Evolutionary conservation across 352 stramenopile genomes (phyloP).

Genomic region (Globisporangium iwayamae): DNA sequence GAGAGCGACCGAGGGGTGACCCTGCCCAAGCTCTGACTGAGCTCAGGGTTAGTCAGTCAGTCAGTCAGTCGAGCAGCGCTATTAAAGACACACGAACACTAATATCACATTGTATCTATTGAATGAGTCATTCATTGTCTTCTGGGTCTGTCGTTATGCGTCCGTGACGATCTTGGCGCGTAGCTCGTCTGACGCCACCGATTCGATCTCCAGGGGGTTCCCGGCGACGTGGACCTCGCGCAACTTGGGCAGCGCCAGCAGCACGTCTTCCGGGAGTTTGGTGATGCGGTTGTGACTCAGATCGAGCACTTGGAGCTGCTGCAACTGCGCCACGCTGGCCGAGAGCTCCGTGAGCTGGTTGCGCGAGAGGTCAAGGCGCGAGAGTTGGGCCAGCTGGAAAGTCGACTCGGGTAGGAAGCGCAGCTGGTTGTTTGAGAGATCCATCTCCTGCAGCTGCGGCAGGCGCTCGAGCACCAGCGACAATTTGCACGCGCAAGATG

Average conservation of each 20-base stretch:
- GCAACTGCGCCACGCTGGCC: conserved; percentile 36
- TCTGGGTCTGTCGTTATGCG: conserved; percentile 6
- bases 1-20: conserved; percentile 40
- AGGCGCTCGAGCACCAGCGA: conserved; percentile 74
- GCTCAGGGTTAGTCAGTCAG: background rate
- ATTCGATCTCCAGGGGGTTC: conserved; percentile 35
- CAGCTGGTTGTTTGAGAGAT: conserved; percentile 79
- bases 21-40: conserved; percentile 37
- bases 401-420: conserved; percentile 67
- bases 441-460: conserved; percentile 55
- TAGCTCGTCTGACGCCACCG: conserved; percentile 26
- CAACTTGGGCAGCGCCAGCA: conserved; percentile 38
- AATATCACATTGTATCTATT: conserved; percentile 12
- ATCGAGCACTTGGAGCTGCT: conserved; percentile 57
- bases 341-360: conserved; percentile 64
- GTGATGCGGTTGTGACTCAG: conserved; percentile 51
- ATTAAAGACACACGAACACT: conserved; percentile 1
- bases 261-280: conserved; percentile 33
- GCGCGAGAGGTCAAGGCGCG: conserved; percentile 52
- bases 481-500: conserved; percentile 82
- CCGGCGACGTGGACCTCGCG: conserved; percentile 36
- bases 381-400: conserved; percentile 64
- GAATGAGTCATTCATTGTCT: background rate
- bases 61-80: background rate
- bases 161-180: conserved; percentile 29